phyloP scores from a whole-genome alignment of 306 rosid genomes.

The Fagus sylvatica region DNA sequence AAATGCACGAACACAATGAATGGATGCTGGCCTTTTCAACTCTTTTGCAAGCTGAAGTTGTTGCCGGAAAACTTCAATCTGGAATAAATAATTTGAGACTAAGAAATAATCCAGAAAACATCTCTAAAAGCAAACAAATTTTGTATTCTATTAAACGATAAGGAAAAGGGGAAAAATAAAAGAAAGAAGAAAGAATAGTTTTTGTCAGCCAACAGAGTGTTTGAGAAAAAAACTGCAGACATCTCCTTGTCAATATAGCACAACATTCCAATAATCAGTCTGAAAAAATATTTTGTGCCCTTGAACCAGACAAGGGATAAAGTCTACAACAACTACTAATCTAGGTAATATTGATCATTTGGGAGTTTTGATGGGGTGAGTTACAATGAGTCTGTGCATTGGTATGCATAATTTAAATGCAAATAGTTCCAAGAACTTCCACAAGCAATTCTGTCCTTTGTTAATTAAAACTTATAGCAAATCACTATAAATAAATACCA shows the following conservation, averaged over 20 bases:
- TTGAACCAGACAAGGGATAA: background rate
- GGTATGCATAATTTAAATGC: background rate
- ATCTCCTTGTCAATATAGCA: too few relatives aligned
- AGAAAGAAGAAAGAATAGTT: background rate
- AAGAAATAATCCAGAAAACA: constrained; percentile 17
- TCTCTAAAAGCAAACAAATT: background rate
- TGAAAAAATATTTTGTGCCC: background rate
- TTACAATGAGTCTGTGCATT: too few relatives aligned
- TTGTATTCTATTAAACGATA: background rate
- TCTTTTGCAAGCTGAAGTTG: constrained; percentile 82
- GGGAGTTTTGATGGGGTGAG: background rate
- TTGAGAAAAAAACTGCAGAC: background rate
- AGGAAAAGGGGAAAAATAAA: background rate
- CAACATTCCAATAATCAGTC: background rate
- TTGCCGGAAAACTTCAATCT: constrained; percentile 73
- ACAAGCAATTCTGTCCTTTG: background rate
- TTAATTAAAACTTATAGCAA: background rate
- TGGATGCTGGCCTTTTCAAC: constrained; percentile 77
- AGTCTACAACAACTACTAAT: background rate
- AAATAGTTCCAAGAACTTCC: background rate
- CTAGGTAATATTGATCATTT: background rate
- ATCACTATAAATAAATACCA: background rate
- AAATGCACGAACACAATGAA: constrained; percentile 88
- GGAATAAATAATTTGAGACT: constrained; percentile 17
- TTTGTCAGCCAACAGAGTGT: background rate